Base-by-base conservation (phyloP, 2,329 filamentous ascomycete species). In the Aspergillus carbonarius region DNA sequence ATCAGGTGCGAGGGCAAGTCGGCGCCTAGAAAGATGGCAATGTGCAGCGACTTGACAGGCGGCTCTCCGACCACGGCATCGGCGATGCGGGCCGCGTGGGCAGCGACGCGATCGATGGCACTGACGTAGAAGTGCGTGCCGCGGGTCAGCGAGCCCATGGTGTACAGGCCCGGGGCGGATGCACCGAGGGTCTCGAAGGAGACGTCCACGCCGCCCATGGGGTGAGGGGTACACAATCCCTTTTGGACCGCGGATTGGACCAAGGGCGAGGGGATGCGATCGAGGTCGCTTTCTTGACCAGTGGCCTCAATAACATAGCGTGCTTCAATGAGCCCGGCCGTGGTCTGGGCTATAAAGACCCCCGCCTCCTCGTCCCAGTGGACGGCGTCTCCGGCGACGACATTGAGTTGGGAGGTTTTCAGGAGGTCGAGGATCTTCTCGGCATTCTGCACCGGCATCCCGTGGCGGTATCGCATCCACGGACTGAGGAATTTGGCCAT, bases 381-480 rank as follows among this genome's bases (percentile, higher is more conserved):
- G 9, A 60, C 35, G 4, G 25, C 13, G 8, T 57, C 49, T 5
- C 58, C 58, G 50, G 52, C 50, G 13, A 54, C 49, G 4, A 60
- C 58, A 12, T 17, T 35, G 7, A 60, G 25, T 27, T 60, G 58
- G 18, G 35, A 37, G n/a, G 48, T 57, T 30, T 58, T 25, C 44
- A 60, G 20, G 9, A 60, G 18, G 2, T 44, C 18, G 13, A 60
- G 50, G 12, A 58, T 51, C 23, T 58, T 54, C n/a, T 58, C 25
- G 8, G 49, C 58, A 15, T 57, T 60, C 12, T 54, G 32, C 10
- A 60, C 25, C 4, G 58, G 58, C 54, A 58, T 60, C 15, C 54
- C 58, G 39, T 60, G 58, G 25, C 58, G 49, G 27, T 60, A 60
- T 35, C 58, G 40, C 54, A 57, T 60, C 58, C 58, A 60, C 6